Evolutionary conservation across 1,139 yeast species (phyloP).

Genomic region (Nakaseomyces sp.): DNA sequence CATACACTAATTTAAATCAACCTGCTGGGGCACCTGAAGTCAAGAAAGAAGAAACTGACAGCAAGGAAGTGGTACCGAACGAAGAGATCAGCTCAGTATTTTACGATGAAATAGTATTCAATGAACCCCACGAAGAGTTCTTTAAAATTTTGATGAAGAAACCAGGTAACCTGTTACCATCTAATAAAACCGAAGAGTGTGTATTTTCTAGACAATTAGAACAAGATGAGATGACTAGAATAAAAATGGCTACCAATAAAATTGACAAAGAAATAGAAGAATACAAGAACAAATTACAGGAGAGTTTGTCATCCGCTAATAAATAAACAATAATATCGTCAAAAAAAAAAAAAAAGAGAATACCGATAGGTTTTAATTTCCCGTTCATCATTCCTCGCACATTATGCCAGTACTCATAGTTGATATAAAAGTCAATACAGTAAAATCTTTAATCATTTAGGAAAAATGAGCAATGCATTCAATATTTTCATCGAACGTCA

Average conservation of each 20-base stretch:
- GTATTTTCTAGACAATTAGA: conserved; percentile 52
- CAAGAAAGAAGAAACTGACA: conserved; percentile 13
- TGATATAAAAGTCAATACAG: no score
- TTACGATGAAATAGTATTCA: conserved; percentile 88
- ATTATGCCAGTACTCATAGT: no score
- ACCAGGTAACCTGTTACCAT: conserved; percentile 70
- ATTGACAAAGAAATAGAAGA: conserved; percentile 51
- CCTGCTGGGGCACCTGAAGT: conserved; percentile 23
- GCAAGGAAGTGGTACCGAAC: conserved; percentile 15
- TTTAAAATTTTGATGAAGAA: conserved; percentile 61
- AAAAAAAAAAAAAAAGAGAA: no score
- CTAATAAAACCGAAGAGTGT: conserved; percentile 40
- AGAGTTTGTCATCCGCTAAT: not conserved
- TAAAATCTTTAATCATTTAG: no score
- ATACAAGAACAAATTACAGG: conserved; percentile 36
- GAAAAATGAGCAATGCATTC: no score
- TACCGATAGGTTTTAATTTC: not conserved
- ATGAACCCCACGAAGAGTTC: conserved; percentile 88
- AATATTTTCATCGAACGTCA: no score
- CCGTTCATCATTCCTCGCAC: no score
- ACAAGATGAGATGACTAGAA: conserved; percentile 66
- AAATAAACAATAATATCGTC: not conserved
- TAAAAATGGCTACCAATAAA: conserved; percentile 56
- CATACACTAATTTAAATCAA: conserved; percentile 44
- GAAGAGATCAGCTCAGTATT: conserved; percentile 55